Evolutionary conservation across 768 basidiomycete genomes (phyloP), one percentile per base, ranked within the genome.

Genomic region (Hysterangium stoloniferum): DNA sequence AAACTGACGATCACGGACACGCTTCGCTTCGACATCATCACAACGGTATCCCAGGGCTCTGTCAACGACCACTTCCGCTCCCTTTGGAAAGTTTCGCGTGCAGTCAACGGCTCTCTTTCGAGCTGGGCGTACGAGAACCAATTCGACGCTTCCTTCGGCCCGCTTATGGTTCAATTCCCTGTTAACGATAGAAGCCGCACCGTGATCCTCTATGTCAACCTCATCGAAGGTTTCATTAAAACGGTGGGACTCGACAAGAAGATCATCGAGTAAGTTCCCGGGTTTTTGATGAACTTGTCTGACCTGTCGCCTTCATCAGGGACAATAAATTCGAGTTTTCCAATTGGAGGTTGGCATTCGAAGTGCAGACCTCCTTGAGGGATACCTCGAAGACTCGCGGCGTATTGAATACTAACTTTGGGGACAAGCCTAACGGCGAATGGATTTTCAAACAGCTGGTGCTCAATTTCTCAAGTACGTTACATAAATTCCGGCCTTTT

Each of bases 261-360:
- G n/a, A 20, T 7, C 32, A 28, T 33, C 28, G 28, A 35, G 46
- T 35, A 45, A n/a, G n/a, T 20, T n/a, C n/a, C n/a, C n/a, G n/a
- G n/a, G n/a, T n/a, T 27, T 38, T 27, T 28, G 4, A 13, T 19
- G 17, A 24, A 13, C 22, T n/a, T 29, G 6, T 15, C 27, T n/a
- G n/a, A n/a, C n/a, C n/a, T n/a, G n/a, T n/a, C n/a, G n/a, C n/a
- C n/a, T n/a, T n/a, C n/a, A n/a, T 32, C n/a, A 57, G 57, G 42
- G 50, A 53, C 31, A 53, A 54, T 27, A 22, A 50, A 28, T 52
- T 58, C 52, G 50, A 56, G 20, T 59, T 65, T 54, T 54, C 53
- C 4, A 52, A 59, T n/a, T 62, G 62, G 59, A 53, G 57, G 6
- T 52, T 64, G 15, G 62, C 63, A 3, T 65, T 64, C 56, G 63